Evolutionary conservation across 2,329 filamentous ascomycete genomes (phyloP).

Genomic region (Paecilomyces dactylethromorphus): DNA sequence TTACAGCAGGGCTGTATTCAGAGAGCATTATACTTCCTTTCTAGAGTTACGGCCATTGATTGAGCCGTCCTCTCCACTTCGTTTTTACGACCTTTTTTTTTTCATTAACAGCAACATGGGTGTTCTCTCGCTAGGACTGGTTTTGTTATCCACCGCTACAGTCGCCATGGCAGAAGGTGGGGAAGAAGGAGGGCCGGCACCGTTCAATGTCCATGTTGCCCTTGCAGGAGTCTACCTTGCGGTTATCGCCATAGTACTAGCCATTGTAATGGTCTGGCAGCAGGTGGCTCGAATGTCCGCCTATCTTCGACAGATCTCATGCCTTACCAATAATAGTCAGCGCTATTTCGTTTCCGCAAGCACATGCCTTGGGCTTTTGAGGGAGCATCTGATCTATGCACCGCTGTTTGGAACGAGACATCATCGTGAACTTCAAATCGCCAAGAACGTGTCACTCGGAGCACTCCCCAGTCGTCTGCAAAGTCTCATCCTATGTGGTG

Average conservation of each 20-base stretch:
- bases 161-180: not conserved
- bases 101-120: not conserved
- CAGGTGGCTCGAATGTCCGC: not conserved
- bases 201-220: not conserved
- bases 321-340: not conserved
- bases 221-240: not conserved
- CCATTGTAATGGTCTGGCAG: not conserved
- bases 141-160: not conserved
- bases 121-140: not conserved
- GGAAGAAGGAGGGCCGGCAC: not conserved
- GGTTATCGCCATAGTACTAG: not conserved
- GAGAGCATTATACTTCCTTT: not conserved
- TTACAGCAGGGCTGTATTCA: not conserved
- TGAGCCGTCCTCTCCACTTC: not conserved
- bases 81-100: not conserved
- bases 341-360: not conserved
- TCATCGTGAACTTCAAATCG: constrained; percentile 19
- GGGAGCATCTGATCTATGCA: constrained; percentile 21
- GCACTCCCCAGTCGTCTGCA: constrained; percentile 24
- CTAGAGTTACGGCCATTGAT: not conserved
- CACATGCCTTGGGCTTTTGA: not conserved
- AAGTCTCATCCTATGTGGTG: constrained; percentile 17
- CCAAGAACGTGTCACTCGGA: constrained; percentile 17
- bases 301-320: not conserved
- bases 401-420: constrained; percentile 21